Conservation (phyloP, 2,329 filamentous ascomycete species). For the Harringtonia lauricola region DNA sequence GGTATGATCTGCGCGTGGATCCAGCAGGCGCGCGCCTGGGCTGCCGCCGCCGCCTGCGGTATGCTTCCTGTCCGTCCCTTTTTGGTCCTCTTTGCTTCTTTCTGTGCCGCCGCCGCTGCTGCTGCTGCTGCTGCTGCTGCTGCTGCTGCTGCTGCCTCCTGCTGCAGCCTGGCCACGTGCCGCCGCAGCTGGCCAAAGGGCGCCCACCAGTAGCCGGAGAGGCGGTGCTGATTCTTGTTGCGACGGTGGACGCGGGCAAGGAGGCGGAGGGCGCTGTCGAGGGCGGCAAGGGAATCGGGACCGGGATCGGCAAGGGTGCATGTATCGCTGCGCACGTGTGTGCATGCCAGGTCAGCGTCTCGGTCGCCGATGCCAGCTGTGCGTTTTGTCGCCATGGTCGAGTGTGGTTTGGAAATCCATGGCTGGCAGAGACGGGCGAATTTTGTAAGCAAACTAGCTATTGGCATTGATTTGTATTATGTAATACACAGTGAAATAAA, state of each 20-base stretch:
- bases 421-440: too few species aligned
- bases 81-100: constrained; percentile 14
- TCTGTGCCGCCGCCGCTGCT: constrained; percentile 17
- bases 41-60: background rate
- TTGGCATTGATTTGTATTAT: too few species aligned
- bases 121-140: constrained; percentile 17
- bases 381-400: too few species aligned
- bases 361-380: too few species aligned
- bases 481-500: too few species aligned
- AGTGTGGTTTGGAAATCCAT: too few species aligned
- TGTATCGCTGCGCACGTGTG: too few species aligned
- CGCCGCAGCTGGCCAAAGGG: constrained; percentile 64
- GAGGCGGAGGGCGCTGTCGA: constrained; percentile 35
- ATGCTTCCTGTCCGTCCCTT: too few species aligned
- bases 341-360: too few species aligned
- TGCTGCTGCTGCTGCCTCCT: constrained; percentile 31
- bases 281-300: constrained; percentile 14
- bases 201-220: constrained; percentile 63
- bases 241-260: constrained; percentile 68
- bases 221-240: constrained; percentile 84
- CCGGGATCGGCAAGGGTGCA: too few species aligned
- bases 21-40: constrained; percentile 24
- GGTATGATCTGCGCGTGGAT: constrained; percentile 27
- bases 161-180: constrained; percentile 43
- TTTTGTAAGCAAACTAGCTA: too few species aligned